Conservation (phyloP, 192 early-diverging fungal species). For the Cetraspora pellucida region DNA sequence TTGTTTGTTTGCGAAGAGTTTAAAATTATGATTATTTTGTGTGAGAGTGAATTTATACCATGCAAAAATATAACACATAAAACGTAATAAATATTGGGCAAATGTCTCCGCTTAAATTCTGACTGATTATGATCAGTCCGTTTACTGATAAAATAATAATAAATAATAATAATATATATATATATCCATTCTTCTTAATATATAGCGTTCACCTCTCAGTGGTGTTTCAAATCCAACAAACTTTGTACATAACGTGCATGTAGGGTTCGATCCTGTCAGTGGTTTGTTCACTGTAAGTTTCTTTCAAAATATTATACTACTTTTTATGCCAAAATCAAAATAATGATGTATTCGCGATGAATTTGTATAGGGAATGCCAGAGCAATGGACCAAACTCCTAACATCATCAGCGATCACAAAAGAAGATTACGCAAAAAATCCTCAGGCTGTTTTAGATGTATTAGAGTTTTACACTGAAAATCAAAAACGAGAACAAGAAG, state of each 20-base stretch:
- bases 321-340: not conserved
- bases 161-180: not conserved
- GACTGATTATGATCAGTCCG: not conserved
- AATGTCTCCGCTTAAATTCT: too few species aligned
- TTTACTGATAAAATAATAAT: too few species aligned
- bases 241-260: constrained; percentile 86
- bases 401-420: constrained; percentile 93
- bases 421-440: constrained; percentile 97
- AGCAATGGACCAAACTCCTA: constrained; percentile 92
- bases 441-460: constrained; percentile 96
- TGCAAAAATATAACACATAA: too few species aligned
- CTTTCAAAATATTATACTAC: not conserved
- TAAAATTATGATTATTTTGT: not conserved
- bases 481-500: constrained; percentile 56
- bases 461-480: constrained; percentile 98
- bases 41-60: not conserved
- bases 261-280: constrained; percentile 65
- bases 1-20: not conserved
- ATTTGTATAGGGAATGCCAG: constrained; percentile 77
- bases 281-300: constrained; percentile 59
- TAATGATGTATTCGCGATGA: too few species aligned
- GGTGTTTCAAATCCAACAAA: constrained; percentile 83
- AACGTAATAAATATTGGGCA: too few species aligned
- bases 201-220: constrained; percentile 70
- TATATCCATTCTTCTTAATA: constrained; percentile 41